phyloP scores from a whole-genome alignment of 352 stramenopile genomes.

The Globisporangium nunn region DNA sequence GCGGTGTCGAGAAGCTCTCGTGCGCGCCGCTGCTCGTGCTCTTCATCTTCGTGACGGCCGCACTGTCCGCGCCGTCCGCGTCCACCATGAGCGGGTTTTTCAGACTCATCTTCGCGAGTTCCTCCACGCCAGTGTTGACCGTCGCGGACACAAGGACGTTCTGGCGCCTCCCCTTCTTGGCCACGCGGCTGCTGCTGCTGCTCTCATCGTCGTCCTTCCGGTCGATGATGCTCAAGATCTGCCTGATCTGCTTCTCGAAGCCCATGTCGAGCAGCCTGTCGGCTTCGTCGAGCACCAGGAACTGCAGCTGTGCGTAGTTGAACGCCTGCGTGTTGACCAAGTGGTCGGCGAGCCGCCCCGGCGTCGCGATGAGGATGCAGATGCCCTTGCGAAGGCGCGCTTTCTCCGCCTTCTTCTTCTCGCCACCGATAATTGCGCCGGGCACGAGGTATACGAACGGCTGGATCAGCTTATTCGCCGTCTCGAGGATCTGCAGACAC shows the following conservation, averaged over 20 bases:
- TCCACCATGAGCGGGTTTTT: conserved; percentile 68
- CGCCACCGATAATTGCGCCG: conserved; percentile 91
- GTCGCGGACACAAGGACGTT: conserved; percentile 87
- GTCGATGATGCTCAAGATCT: conserved; percentile 95
- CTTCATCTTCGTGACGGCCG: conserved; percentile 2
- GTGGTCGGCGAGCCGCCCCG: conserved; percentile 93
- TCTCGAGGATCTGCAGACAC: conserved; percentile 94
- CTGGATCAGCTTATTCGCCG: conserved; percentile 90
- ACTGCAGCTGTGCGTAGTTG: conserved; percentile 83
- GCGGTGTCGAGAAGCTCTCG: conserved; percentile 83
- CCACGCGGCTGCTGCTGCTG: neutral
- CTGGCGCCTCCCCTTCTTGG: conserved; percentile 23
- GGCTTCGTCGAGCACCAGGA: conserved; percentile 98
- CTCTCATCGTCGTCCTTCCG: conserved; percentile 60
- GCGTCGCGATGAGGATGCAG: conserved; percentile 96
- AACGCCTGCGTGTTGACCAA: conserved; percentile 94
- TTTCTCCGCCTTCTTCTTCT: conserved; percentile 89
- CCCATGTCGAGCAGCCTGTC: conserved; percentile 99
- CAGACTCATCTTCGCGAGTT: conserved; percentile 81
- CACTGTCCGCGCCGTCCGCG: conserved; percentile 37
- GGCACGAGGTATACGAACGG: conserved; percentile 88
- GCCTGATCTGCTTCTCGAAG: conserved; percentile 98
- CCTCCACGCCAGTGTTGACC: conserved; percentile 79
- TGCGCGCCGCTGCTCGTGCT: conserved; percentile 9
- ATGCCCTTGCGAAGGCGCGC: conserved; percentile 86